Conservation (phyloP, 768 basidiomycete genomes). For the Russula sp. region DNA sequence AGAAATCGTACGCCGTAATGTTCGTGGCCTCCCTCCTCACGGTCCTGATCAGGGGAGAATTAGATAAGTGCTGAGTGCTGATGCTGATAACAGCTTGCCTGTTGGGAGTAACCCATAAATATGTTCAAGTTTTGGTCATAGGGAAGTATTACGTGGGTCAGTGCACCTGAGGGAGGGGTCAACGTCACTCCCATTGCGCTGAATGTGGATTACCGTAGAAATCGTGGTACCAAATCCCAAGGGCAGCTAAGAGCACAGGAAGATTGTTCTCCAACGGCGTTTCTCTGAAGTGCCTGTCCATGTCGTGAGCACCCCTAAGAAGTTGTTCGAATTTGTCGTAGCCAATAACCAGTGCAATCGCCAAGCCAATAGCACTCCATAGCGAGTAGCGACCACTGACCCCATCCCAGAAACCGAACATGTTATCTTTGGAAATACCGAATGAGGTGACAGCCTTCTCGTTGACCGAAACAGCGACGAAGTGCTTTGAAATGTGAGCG, state of each 20-base stretch:
- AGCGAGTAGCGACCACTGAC: slow-evolving; percentile 97
- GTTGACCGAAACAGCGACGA: slow-evolving; percentile 97
- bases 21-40: slow-evolving; percentile 97
- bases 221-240: slow-evolving; percentile 99
- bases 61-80: background rate
- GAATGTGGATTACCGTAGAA: slow-evolving; percentile 63
- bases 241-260: slow-evolving; percentile 85
- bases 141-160: slow-evolving; percentile 92
- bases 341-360: slow-evolving; percentile 90
- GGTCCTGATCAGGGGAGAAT: slow-evolving; percentile 51
- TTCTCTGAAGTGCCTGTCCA: slow-evolving; percentile 96
- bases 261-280: slow-evolving; percentile 86
- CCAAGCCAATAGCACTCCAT: slow-evolving; percentile 97
- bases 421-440: slow-evolving; percentile 89
- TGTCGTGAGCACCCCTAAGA: slow-evolving; percentile 89
- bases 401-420: slow-evolving; percentile 99
- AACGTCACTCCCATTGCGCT: background rate
- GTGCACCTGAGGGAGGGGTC: slow-evolving; percentile 56
- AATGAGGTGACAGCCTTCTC: slow-evolving; percentile 89
- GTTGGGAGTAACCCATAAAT: slow-evolving; percentile 99
- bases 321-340: slow-evolving; percentile 91
- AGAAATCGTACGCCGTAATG: slow-evolving; percentile 76
- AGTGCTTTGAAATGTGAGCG: slow-evolving; percentile 95
- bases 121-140: slow-evolving; percentile 99
- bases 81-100: slow-evolving; percentile 41